Evolutionary conservation across 2,329 filamentous ascomycete genomes (phyloP), one percentile per base, ranked within the genome.

Genomic region (Penicillium sp.): DNA sequence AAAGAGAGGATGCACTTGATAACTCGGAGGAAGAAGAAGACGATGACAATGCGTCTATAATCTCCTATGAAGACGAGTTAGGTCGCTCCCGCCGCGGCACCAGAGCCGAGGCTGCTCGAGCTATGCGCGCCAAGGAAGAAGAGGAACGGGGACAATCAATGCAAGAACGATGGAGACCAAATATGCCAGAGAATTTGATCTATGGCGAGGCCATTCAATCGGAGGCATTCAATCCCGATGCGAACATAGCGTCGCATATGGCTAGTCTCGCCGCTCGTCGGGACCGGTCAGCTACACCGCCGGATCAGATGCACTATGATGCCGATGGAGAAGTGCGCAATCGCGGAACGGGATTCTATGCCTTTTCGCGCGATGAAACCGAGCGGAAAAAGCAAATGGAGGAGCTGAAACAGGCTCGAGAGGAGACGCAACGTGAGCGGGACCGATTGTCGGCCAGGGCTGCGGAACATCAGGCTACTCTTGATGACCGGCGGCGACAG

Each of bases 21-120:
- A 74, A 75, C n/a, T 69, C 62, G 7, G 66, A 70, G 20, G 69
- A 71, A 4, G 67, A 70, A 1, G 70, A 71, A 1, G 72, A 72
- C 2, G 73, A 72, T 3, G 73, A 74, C 38, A 71, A 75, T 39
- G 75, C 78, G 24, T 86, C 90, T 46, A 69, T 88, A n/a, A 75
- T 97, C 4, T 91, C 96, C 58, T 95, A 89, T 66, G 80, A 86
- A 45, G 93, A 98, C 69, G 93, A 97, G 64, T 95, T 95, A 65
- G 93, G 93, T 2, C 85, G 93, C n/a, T 80, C 84, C 12, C 78
- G 91, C 3, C 82, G 75, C 38, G 88, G 86, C 15, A 92, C 88
- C 0, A 80, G 80, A 42, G 80, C 83, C 4, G 82, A 93, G 54
- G 83, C 81, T 13, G 79, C 82, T 35, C 79, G 79, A 6, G 78